Conservation (phyloP, 1,284 basidiomycete species). For the Quambalaria eucalypti region DNA sequence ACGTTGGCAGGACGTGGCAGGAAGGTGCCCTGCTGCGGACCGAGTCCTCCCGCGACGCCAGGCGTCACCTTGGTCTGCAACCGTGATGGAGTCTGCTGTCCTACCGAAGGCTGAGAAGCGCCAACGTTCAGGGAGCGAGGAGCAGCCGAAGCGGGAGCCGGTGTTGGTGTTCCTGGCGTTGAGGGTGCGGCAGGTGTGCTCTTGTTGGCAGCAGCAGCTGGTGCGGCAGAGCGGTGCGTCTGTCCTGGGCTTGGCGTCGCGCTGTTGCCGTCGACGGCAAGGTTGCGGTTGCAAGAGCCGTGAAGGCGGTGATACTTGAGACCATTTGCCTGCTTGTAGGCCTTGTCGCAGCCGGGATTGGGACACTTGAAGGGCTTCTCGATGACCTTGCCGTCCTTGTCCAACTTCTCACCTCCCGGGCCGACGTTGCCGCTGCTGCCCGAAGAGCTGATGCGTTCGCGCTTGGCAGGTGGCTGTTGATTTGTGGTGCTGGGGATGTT, state of each 20-base stretch:
- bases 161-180: background rate
- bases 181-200: background rate
- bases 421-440: background rate
- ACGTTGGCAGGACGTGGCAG: too few relatives aligned
- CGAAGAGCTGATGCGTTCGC: slow-evolving; percentile 27
- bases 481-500: background rate
- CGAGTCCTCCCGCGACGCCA: background rate
- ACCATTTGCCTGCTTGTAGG: slow-evolving; percentile 93
- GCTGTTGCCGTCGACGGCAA: slow-evolving; percentile 1
- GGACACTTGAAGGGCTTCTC: slow-evolving; percentile 91
- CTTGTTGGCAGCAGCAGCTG: too few relatives aligned
- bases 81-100: too few relatives aligned
- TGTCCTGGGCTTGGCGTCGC: background rate
- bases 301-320: slow-evolving; percentile 95
- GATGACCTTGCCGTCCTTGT: slow-evolving; percentile 7
- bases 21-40: background rate
- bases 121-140: background rate
- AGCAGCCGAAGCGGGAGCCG: background rate
- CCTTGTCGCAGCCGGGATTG: slow-evolving; percentile 93
- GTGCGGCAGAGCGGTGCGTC: too few relatives aligned
- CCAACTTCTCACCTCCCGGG: background rate
- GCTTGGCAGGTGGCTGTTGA: slow-evolving; percentile 29
- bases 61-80: too few relatives aligned
- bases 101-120: background rate
- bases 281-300: slow-evolving; percentile 61